A percentile compares a stretch with the other conserved stretches of the same genome.
phyloP scores from a whole-genome alignment of 129 eudicot species.

The Solidago caesia region DNA sequence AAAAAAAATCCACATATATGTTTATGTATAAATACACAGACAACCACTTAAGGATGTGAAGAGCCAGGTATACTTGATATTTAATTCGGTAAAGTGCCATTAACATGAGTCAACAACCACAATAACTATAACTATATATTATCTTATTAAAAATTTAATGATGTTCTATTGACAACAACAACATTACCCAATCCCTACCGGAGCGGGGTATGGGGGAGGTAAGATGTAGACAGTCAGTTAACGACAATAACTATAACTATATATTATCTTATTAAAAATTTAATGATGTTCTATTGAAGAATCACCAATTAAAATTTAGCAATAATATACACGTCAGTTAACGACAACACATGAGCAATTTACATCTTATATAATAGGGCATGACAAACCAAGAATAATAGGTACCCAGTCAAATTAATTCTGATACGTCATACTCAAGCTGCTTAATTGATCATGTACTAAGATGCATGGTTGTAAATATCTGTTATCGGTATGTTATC shows the following conservation, averaged over 20 bases:
- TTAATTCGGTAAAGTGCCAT: background rate
- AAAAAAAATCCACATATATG: background rate
- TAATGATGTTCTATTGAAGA: background rate
- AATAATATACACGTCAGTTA: background rate
- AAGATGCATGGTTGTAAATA: no score
- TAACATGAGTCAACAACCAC: slow-evolving; percentile 8
- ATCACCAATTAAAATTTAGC: background rate
- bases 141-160: background rate
- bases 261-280: background rate
- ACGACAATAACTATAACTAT: background rate
- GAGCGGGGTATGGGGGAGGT: no score
- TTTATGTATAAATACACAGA: background rate
- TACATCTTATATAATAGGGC: background rate
- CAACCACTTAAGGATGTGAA: background rate
- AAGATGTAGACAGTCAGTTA: no score
- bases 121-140: slow-evolving; percentile 5
- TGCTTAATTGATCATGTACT: no score
- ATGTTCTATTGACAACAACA: background rate
- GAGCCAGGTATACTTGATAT: background rate
- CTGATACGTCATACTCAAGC: background rate
- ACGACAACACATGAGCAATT: background rate
- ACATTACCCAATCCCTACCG: no score
- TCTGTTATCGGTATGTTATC: no score
- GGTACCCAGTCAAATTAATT: background rate
- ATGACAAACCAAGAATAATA: background rate